A percentile compares a stretch with the other conserved stretches of the same genome.
These are phyloP conservation scores for Yamadazyma ubonensis DNA, from an alignment of 805 yeast genomes.

Conservation along the genomic window DNA sequence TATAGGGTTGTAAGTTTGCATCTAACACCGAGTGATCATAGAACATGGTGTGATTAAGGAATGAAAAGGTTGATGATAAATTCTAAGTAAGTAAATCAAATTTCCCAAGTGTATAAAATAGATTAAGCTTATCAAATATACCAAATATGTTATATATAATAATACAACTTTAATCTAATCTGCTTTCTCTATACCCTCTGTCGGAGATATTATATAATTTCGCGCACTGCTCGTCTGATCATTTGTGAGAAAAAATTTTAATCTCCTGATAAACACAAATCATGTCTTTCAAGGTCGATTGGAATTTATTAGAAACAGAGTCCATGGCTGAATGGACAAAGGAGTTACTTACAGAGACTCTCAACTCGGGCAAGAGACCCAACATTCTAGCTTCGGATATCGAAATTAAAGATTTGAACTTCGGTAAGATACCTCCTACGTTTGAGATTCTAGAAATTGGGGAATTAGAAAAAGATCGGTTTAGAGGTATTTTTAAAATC, in stretches of 20 bases:
- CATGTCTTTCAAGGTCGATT: conserved; percentile 79
- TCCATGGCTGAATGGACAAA: conserved; percentile 61
- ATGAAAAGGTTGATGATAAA: not conserved
- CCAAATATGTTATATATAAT: too few species aligned
- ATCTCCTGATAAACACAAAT: conserved; percentile 1
- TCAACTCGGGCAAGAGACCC: conserved; percentile 72
- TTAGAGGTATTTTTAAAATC: conserved; percentile 78
- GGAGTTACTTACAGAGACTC: conserved; percentile 65
- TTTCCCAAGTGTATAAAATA: too few species aligned
- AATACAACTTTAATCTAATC: too few species aligned
- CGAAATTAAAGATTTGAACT: conserved; percentile 62
- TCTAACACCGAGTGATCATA: conserved; percentile 69
- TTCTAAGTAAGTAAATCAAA: too few species aligned
- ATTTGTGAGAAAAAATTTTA: conserved; percentile 1
- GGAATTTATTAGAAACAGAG: conserved; percentile 71
- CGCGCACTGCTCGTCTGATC: conserved; percentile 7
- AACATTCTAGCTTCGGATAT: conserved; percentile 69
- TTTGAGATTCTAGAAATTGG: conserved; percentile 82
- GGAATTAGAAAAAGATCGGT: conserved; percentile 71
- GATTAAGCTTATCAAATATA: too few species aligned
- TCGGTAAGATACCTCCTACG: conserved; percentile 72
- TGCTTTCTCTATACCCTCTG: too few species aligned
- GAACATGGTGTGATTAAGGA: conserved; percentile 23
- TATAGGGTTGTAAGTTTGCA: conserved; percentile 55
- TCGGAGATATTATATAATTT: too few species aligned